These are phyloP conservation scores for Carallia pectinifolia DNA, from an alignment of 345 rosid genomes.

Conservation along the genomic window DNA sequence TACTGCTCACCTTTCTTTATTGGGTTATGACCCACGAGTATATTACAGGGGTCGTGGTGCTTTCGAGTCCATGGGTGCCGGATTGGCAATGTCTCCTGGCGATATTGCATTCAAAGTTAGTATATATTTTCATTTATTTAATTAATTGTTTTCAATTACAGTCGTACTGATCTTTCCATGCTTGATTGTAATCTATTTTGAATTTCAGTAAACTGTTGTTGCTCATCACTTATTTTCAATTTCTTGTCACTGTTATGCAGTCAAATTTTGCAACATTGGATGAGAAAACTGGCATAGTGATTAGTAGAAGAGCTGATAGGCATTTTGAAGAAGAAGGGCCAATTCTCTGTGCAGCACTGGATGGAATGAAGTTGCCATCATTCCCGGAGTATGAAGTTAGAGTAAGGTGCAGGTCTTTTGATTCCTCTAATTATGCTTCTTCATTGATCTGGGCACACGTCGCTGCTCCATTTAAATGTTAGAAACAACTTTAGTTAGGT, in stretches of 20 bases:
- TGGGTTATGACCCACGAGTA: slow-evolving; percentile 90
- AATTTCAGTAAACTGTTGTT: not conserved
- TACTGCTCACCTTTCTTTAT: slow-evolving; percentile 91
- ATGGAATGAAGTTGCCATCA: slow-evolving; percentile 82
- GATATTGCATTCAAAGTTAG: slow-evolving; percentile 86
- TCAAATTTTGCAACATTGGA: slow-evolving; percentile 97
- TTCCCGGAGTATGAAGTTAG: slow-evolving; percentile 90
- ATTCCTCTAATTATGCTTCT: not conserved
- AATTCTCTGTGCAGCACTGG: slow-evolving; percentile 84
- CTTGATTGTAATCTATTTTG: no score
- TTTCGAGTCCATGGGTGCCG: slow-evolving; percentile 97
- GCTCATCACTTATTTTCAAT: not conserved
- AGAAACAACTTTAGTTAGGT: not conserved
- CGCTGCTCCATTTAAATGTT: slow-evolving; percentile 3
- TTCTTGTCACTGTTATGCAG: slow-evolving; percentile 31
- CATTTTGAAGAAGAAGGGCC: slow-evolving; percentile 99
- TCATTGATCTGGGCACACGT: not conserved
- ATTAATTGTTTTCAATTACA: not conserved
- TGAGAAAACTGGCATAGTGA: slow-evolving; percentile 75
- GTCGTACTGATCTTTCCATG: not conserved
- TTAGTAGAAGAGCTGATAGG: slow-evolving; percentile 90
- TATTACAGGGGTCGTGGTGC: slow-evolving; percentile 95
- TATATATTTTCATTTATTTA: not conserved
- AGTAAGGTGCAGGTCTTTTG: slow-evolving; percentile 57
- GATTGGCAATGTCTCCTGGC: slow-evolving; percentile 95